Base-by-base conservation (phyloP, 495 filamentous ascomycete genomes). In the Talaromyces nanjingensis region DNA sequence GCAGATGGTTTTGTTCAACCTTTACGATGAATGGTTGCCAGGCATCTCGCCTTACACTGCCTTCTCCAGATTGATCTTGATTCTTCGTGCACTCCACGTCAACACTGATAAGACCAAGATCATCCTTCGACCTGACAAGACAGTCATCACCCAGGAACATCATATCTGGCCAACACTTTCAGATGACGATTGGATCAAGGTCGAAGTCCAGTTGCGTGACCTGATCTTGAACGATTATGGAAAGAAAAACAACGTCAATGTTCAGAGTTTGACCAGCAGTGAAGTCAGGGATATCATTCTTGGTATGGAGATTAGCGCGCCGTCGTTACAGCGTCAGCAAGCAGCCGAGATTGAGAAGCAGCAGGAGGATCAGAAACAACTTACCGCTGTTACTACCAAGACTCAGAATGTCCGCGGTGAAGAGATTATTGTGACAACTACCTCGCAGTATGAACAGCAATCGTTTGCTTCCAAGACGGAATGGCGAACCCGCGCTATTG, bases 191-290 rank as follows among this genome's bases (percentile, higher is more conserved):
- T 99, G 96, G 94, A 92, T 97, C 74, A 97, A 97, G 84, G 92
- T 99, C 22, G 96, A 99, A 83, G 91, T 91, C 64, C 91, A 96
- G 72, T 78, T 99, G 59, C 87, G 96, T 68, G 96, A 99, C 82
- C 77, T 99, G 61, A 98, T 99, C 67, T 74, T 99, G 63, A 97
- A 97, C 64, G 94, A 99, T 73, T 99, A 99, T 69, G 96, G 96
- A 69, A 98, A 98, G 86, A 98, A 98, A 83, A 99, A 98, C 76
- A 97, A 98, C 68, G 96, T 99, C 78, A 98, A 97, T 72, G 93
- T 93, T 24, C 94, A 96, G 18, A 96, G 91, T 70, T 83, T 99
- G 76, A 99, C 96, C 0, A 96, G 87, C 68, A 96, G 88, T 68
- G 96, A 99, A 84, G 93, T 99, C 47, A 87, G 96, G 62, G 96